Conservation (phyloP, 192 early-diverging fungal genomes). For the Gonapodya sp. region DNA sequence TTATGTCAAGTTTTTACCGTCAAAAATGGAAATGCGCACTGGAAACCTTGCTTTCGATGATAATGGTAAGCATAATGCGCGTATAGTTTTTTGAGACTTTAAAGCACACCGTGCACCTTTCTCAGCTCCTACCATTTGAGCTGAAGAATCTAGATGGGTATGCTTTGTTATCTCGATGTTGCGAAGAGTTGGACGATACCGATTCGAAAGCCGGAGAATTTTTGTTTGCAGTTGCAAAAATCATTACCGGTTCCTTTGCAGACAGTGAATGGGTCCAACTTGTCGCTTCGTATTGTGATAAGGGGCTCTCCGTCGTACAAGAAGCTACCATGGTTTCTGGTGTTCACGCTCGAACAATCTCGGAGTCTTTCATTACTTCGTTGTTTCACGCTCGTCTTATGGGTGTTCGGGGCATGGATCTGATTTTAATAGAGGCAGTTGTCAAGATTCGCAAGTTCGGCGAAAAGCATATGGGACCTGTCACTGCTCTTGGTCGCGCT, state of each 20-base stretch:
- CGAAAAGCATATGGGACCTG: neutral
- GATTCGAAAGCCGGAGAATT: neutral
- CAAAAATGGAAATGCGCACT: neutral
- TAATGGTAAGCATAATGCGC: no score
- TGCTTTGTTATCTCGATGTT: neutral
- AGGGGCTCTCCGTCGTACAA: neutral
- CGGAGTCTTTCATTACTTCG: neutral
- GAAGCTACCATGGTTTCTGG: neutral
- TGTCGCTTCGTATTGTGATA: neutral
- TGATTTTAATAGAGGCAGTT: neutral
- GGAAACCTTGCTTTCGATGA: neutral
- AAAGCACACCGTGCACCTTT: no score
- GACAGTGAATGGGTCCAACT: neutral
- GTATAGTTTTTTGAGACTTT: no score
- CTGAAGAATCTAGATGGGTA: neutral
- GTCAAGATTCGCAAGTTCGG: neutral
- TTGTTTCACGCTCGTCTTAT: neutral
- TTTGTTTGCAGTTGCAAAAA: neutral
- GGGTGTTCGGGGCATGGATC: neutral
- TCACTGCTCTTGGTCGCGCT: neutral
- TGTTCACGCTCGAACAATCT: neutral
- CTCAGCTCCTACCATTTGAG: neutral
- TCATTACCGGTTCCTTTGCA: neutral
- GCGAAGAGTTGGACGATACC: neutral
- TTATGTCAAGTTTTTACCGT: neutral